A percentile compares a stretch with the other conserved stretches of the same genome.
Evolutionary conservation across 495 filamentous ascomycete species (phyloP).

Genomic region (Aspergillus affinis): DNA sequence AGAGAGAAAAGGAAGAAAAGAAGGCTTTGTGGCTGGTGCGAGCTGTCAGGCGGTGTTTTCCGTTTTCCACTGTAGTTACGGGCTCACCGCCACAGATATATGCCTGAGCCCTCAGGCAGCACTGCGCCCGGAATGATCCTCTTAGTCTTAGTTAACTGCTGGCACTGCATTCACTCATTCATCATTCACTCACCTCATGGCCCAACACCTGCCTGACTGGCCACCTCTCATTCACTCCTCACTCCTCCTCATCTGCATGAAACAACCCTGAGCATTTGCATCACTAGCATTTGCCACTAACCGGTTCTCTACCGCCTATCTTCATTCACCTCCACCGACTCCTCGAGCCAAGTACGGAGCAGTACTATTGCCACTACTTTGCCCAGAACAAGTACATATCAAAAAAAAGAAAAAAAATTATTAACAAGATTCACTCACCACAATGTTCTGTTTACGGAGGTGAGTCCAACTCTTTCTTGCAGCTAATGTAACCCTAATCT

Average conservation of each 20-base stretch:
- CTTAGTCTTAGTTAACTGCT: not conserved
- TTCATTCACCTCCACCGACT: not conserved
- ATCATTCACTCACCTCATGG: not conserved
- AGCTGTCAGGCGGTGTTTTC: not conserved
- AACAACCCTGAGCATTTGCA: not conserved
- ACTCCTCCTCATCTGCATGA: not conserved
- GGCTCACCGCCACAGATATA: no score
- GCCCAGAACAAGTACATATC: not conserved
- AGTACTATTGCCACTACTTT: no score
- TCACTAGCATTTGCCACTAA: not conserved
- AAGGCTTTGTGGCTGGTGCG: slow-evolving; percentile 18
- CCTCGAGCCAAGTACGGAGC: not conserved
- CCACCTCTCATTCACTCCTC: no score
- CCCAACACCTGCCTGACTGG: not conserved
- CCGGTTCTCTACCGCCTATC: not conserved
- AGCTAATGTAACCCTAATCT: not conserved
- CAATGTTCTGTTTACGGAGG: slow-evolving; percentile 86
- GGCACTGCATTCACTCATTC: not conserved
- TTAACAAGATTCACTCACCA: slow-evolving; percentile 10
- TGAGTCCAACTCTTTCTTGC: slow-evolving; percentile 30
- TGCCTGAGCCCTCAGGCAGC: not conserved
- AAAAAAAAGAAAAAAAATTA: not conserved
- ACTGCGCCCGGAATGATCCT: not conserved
- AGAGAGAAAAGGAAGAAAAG: slow-evolving; percentile 24
- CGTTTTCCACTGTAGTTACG: no score